Evolutionary conservation across 140 eudicot genomes (phyloP).

Genomic region (Anethum foeniculum): DNA sequence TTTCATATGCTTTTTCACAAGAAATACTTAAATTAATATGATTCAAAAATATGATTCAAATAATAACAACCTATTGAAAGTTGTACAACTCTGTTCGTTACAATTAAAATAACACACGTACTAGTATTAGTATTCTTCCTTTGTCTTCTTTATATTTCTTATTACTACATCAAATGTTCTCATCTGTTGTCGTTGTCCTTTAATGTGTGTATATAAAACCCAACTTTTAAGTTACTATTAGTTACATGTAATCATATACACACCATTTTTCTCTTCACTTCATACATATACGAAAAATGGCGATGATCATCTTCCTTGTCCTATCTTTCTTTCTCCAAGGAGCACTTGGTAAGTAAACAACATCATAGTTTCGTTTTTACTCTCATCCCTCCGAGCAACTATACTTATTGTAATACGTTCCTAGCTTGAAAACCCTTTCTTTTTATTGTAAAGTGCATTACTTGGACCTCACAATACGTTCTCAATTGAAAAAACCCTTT

Average conservation of each 20-base stretch:
- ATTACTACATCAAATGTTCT: not conserved
- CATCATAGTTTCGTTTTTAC: not conserved
- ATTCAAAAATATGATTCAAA: no score
- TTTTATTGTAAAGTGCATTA: not conserved
- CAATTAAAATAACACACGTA: not conserved
- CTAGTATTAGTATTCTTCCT: not conserved
- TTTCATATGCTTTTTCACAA: not conserved
- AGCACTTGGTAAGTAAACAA: slow-evolving; percentile 26
- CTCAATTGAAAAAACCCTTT: not conserved
- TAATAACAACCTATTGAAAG: not conserved
- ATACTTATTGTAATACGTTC: not conserved
- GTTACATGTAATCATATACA: not conserved
- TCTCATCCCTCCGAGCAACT: not conserved
- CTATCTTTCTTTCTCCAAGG: slow-evolving; percentile 32
- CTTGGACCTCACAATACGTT: not conserved
- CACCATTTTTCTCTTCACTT: not conserved
- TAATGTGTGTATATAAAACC: not conserved
- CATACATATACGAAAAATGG: slow-evolving; percentile 4
- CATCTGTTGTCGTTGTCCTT: not conserved
- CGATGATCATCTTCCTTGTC: slow-evolving; percentile 26
- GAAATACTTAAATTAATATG: not conserved
- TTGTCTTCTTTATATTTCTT: not conserved
- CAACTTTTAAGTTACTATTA: not conserved
- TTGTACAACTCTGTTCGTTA: not conserved
- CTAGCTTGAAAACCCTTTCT: not conserved